These are phyloP conservation scores for Aureobasidium leucospermi DNA, from an alignment of 2,329 filamentous ascomycete genomes.

Conservation along the genomic window DNA sequence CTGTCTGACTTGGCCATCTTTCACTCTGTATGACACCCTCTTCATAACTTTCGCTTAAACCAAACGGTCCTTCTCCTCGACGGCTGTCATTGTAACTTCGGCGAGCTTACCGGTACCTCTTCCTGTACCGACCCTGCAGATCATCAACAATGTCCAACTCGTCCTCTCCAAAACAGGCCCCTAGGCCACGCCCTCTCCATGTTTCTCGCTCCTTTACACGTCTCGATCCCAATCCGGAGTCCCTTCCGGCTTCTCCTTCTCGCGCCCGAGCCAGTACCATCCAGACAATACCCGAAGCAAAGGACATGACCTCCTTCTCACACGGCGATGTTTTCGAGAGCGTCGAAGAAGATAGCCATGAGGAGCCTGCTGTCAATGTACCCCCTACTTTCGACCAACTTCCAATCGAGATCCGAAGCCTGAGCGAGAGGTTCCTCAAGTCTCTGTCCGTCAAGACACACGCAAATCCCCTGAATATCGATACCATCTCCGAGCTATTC, in stretches of 20 bases:
- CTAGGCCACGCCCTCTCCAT: slow-evolving; percentile 8
- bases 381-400: slow-evolving; percentile 77
- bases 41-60: neutral
- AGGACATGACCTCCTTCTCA: slow-evolving; percentile 24
- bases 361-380: slow-evolving; percentile 26
- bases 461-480: slow-evolving; percentile 72
- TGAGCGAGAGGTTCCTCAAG: slow-evolving; percentile 89
- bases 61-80: neutral
- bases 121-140: neutral
- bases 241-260: slow-evolving; percentile 21
- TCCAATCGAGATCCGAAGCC: slow-evolving; percentile 84
- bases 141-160: slow-evolving; percentile 10
- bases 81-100: neutral
- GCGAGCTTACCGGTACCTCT: neutral
- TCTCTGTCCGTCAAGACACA: slow-evolving; percentile 83
- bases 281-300: slow-evolving; percentile 39
- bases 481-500: slow-evolving; percentile 76
- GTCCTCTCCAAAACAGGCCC: neutral
- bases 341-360: slow-evolving; percentile 23
- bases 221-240: slow-evolving; percentile 33
- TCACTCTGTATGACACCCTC: neutral
- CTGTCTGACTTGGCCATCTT: neutral
- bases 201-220: slow-evolving; percentile 40
- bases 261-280: slow-evolving; percentile 41
- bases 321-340: slow-evolving; percentile 32